Conservation (phyloP, 768 basidiomycete genomes). For the Mrakia frigida region DNA sequence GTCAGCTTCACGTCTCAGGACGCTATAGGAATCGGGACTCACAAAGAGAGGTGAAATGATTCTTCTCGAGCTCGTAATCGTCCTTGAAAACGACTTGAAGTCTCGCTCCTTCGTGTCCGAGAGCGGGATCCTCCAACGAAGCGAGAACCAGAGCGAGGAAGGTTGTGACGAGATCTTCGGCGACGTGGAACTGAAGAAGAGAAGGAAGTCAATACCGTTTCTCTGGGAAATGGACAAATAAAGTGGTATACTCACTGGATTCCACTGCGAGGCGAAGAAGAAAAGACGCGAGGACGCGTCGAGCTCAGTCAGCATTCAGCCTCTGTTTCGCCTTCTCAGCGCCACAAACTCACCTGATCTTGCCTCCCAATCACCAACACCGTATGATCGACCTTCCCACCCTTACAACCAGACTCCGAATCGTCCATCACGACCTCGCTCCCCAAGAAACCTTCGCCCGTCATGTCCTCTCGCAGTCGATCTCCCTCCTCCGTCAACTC, state of each 20-base stretch:
- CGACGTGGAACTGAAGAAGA: slow-evolving; percentile 37
- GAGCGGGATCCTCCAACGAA: slow-evolving; percentile 28
- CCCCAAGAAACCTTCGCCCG: slow-evolving; percentile 39
- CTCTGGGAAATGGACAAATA: neutral
- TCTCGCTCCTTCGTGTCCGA: slow-evolving; percentile 33
- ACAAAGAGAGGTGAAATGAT: slow-evolving; percentile 42
- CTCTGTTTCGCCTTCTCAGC: neutral
- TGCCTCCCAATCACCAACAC: slow-evolving; percentile 39
- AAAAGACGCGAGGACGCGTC: neutral
- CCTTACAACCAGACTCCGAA: neutral
- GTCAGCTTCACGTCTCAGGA: no score
- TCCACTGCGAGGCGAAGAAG: neutral
- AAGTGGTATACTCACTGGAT: neutral
- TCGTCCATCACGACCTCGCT: slow-evolving; percentile 25
- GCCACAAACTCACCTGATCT: slow-evolving; percentile 41
- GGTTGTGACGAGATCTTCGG: slow-evolving; percentile 42
- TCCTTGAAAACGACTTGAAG: slow-evolving; percentile 41
- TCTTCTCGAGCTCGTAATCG: slow-evolving; percentile 38
- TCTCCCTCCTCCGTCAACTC: slow-evolving; percentile 35
- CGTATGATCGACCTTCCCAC: slow-evolving; percentile 34
- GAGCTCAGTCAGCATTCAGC: neutral
- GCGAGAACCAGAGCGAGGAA: slow-evolving; percentile 39
- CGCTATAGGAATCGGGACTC: no score
- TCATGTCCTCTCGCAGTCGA: slow-evolving; percentile 36
- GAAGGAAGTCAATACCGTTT: neutral